Base-by-base conservation (phyloP, 768 basidiomycete species). In the Leucocoprinus birnbaumii region DNA sequence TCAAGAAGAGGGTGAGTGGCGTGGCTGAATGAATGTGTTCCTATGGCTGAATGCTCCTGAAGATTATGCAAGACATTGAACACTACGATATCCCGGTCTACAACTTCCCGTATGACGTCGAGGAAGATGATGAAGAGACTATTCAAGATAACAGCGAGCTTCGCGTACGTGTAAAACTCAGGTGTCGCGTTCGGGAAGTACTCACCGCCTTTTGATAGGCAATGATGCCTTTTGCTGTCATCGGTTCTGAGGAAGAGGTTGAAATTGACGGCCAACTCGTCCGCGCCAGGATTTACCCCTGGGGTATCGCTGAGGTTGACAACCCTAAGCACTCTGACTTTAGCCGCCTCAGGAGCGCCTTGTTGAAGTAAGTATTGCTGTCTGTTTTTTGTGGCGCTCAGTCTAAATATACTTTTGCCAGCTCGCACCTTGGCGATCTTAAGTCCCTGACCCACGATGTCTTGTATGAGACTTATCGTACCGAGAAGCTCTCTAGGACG, bases 251-350 rank as follows among this genome's bases (percentile, higher is more conserved):
- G 71, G 95, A 98, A 62, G 96, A 98, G 71, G 85, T 98, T 59
- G 91, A 95, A 64, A 80, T 98, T 58, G 87, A 92, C 48, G 97
- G 95, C 25, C 86, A 94, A 70, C 85, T 85, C 42, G 86, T 97
- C 60, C 89, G 97, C 57, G 96, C 91, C 38, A 82, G 97, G 62
- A 87, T 94, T 66, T 99, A 98, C 72, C 97, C 97, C 3, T 99
- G 97, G 97, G 97, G 97, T 65, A 81, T 98, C 57, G 97, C 91
- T 48, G 95, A 98, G 68, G 95, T 98, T 58, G 97, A 99, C 78
- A 98, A 98, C 71, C 94, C 94, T n/a, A 90, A 93, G 69, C 97
- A 99, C 75, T 97, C 92, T n/a, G 97, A 99, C 76, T 98, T 98
- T 70, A 91, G 89, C 71, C 80, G 94, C 55, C 83, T 99, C 57